Evolutionary conservation across 1,284 basidiomycete species (phyloP).

Genomic region (Apiotrichum mycotoxinovorans): DNA sequence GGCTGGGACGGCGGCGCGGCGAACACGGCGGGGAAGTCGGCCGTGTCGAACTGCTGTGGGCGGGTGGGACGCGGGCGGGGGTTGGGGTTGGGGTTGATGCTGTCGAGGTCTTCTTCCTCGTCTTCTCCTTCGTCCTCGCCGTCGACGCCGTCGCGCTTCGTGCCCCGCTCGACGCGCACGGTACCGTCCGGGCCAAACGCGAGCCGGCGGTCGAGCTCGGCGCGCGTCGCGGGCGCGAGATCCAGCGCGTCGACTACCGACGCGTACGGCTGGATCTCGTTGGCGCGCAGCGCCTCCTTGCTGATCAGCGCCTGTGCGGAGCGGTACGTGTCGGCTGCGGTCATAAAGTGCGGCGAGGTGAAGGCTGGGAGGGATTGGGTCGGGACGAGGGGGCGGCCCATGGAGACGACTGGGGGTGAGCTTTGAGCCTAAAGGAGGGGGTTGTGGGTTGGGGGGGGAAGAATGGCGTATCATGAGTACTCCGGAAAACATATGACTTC

Average conservation of each 20-base stretch:
- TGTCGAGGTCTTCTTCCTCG: slow-evolving; percentile 4
- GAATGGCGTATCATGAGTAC: too few relatives aligned
- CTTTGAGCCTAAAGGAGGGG: too few relatives aligned
- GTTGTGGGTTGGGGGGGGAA: too few relatives aligned
- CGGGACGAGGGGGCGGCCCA: slow-evolving; percentile 32
- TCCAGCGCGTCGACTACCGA: slow-evolving; percentile 8
- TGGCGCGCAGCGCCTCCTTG: slow-evolving; percentile 26
- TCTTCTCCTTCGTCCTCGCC: neutral
- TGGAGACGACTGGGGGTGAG: slow-evolving; percentile 17
- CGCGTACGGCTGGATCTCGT: slow-evolving; percentile 35
- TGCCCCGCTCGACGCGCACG: slow-evolving; percentile 10
- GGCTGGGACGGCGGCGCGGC: slow-evolving; percentile 30
- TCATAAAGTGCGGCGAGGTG: slow-evolving; percentile 23
- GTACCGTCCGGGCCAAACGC: slow-evolving; percentile 23
- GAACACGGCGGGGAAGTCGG: slow-evolving; percentile 45
- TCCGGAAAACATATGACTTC: too few relatives aligned
- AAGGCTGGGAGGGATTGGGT: slow-evolving; percentile 35
- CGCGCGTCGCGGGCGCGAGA: slow-evolving; percentile 13
- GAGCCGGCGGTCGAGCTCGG: slow-evolving; percentile 9
- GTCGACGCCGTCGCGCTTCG: slow-evolving; percentile 13
- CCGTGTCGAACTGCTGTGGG: neutral
- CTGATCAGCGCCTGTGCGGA: slow-evolving; percentile 30
- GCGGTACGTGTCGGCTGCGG: slow-evolving; percentile 9
- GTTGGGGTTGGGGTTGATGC: neutral
- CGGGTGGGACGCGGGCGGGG: neutral